phyloP scores from a whole-genome alignment of 73 alveolate species.

The Paramecium sonneborni region DNA sequence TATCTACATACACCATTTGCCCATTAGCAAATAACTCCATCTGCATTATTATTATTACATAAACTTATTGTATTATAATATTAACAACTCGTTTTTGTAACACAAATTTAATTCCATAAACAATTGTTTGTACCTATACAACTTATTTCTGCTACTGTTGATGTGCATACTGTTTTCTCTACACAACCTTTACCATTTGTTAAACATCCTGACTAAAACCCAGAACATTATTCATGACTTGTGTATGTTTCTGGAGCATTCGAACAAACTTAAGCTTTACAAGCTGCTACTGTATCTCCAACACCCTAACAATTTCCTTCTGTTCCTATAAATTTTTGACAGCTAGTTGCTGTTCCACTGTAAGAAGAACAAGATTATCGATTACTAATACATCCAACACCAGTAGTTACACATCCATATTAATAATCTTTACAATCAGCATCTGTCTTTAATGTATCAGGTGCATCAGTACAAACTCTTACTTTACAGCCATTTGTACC shows the following conservation, averaged over 20 bases:
- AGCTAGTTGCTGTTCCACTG: conserved; percentile 4
- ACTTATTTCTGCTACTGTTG: neutral
- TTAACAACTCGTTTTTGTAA: neutral
- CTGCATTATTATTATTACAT: conserved; percentile 2
- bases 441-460: conserved; percentile 21
- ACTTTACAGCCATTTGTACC: neutral
- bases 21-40: neutral
- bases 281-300: neutral
- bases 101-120: neutral
- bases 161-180: neutral
- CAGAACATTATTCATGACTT: neutral
- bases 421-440: neutral
- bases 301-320: conserved; percentile 15
- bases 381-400: conserved; percentile 14
- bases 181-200: conserved; percentile 50
- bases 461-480: conserved; percentile 20
- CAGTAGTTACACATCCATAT: conserved; percentile 32
- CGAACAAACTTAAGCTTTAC: conserved; percentile 7
- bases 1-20: neutral
- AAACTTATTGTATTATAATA: neutral
- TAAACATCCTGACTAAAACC: neutral
- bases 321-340: neutral
- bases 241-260: conserved; percentile 13
- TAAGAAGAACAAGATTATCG: neutral
- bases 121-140: neutral